Evolutionary conservation across 176 grass and related monocot genomes (phyloP), one percentile per base, ranked within the genome.

Genomic region (Pontederia crassipes): DNA sequence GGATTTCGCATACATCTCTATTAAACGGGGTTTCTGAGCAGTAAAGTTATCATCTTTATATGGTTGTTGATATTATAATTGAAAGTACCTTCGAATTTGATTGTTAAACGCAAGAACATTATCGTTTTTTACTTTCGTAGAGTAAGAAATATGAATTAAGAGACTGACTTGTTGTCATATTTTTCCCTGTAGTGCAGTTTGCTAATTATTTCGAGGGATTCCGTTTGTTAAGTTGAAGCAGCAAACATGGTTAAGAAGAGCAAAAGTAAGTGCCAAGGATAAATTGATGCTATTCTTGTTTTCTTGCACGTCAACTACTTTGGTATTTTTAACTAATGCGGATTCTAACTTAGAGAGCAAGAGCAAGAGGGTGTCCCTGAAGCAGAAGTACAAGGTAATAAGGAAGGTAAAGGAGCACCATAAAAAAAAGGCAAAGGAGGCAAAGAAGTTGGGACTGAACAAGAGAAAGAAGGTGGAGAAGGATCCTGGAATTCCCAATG

Each of bases 381-480:
- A 56, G n/a, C 78, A 90, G 72, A 92, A 98, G 68, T 77, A 98
- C 79, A 98, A 92, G 84, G 80, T 98, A 67, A 55, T 92, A 12
- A 80, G 70, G 76, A 92, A 85, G 76, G 93, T 98, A 52, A 88
- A 92, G 74, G 87, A 92, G 71, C 87, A 90, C 87, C 93, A 98
- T 74, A 92, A 77, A 71, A 92, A 98, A 84, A 98, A 98, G 79
- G 93, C 86, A 5, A 83, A 81, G 67, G 83, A 51, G 67, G 85
- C 61, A 61, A 79, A 82, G 64, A 73, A 73, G 63, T 86, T 82
- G 10, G 75, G 80, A 8, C 15, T 82, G 12, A 50, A 70, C 12
- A 67, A 67, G 55, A 83, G 55, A 69, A 65, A 46, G 53, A 98
- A 88, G 81, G 74, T 92, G 28, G 93, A 97, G 76, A 98, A 98